phyloP scores from a whole-genome alignment of 2,329 filamentous ascomycete genomes.

The Arthrobotrys megalospora region DNA sequence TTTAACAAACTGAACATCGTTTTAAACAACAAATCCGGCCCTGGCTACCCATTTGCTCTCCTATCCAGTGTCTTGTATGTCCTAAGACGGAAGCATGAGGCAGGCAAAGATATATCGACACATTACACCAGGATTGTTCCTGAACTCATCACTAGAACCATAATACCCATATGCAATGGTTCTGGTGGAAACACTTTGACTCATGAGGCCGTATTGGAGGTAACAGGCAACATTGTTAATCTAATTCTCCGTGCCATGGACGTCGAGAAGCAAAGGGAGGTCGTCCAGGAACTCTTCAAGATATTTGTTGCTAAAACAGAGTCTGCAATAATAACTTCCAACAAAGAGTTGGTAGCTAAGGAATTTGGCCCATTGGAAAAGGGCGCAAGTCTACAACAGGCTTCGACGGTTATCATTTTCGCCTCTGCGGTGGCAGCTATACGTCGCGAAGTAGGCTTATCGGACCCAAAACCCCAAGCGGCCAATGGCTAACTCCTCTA shows the following conservation, averaged over 20 bases:
- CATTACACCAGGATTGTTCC: constrained; percentile 72
- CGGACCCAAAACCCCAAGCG: not conserved
- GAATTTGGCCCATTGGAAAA: constrained; percentile 62
- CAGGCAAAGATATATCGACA: constrained; percentile 68
- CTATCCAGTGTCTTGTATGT: constrained; percentile 76
- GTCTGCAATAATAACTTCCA: constrained; percentile 67
- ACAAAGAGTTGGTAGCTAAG: constrained; percentile 62
- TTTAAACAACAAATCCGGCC: constrained; percentile 66
- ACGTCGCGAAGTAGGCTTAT: constrained; percentile 62
- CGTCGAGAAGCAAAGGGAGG: constrained; percentile 70
- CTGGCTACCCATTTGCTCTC: constrained; percentile 74
- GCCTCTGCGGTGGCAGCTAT: constrained; percentile 62
- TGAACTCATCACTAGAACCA: constrained; percentile 64
- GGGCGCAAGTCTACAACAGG: constrained; percentile 47
- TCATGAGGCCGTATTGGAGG: constrained; percentile 73
- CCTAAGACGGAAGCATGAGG: constrained; percentile 71
- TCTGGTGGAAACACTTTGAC: constrained; percentile 68
- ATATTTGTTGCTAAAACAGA: constrained; percentile 69
- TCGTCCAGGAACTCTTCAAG: constrained; percentile 73
- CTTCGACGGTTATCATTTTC: constrained; percentile 61
- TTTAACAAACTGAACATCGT: constrained; percentile 76
- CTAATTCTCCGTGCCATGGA: constrained; percentile 74
- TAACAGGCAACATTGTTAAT: constrained; percentile 75
- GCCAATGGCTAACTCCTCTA: constrained; percentile 35
- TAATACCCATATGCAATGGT: constrained; percentile 66